Conservation (phyloP, 495 filamentous ascomycete genomes). For the Lentithecium fluviatile region DNA sequence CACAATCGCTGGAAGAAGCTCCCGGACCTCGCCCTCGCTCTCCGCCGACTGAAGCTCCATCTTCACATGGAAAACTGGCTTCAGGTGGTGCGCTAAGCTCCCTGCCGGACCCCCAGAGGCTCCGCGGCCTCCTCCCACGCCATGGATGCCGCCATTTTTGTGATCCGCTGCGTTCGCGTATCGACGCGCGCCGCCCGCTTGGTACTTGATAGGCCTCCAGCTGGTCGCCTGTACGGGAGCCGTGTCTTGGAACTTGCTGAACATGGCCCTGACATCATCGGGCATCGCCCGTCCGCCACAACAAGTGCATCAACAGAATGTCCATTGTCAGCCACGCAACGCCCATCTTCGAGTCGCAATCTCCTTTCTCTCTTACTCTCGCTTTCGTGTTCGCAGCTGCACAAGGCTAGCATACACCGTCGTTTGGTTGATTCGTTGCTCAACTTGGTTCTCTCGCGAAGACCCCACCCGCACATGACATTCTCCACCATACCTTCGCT, state of each 20-base stretch:
- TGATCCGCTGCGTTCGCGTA: neutral
- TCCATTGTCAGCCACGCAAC: conserved; percentile 9
- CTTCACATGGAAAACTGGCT: conserved; percentile 13
- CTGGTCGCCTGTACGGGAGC: neutral
- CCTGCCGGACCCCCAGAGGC: neutral
- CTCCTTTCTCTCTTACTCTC: neutral
- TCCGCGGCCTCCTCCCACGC: neutral
- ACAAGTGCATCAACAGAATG: conserved; percentile 11
- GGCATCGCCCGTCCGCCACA: neutral
- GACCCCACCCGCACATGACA: neutral
- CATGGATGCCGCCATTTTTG: neutral
- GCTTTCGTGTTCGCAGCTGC: no score
- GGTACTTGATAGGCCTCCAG: neutral
- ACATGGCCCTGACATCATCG: conserved; percentile 24
- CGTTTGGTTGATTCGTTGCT: no score
- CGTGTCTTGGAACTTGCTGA: conserved; percentile 15
- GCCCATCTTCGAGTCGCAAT: neutral
- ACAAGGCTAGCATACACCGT: no score
- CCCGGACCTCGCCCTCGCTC: no score
- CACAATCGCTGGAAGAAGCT: no score
- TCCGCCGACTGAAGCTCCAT: no score
- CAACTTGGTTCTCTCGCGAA: no score
- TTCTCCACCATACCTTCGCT: conserved; percentile 10
- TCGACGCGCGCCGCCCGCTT: neutral
- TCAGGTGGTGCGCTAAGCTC: no score